Evolutionary conservation across 345 rosid genomes (phyloP), one percentile per base, ranked within the genome.

Genomic region (Kandelia obovata): DNA sequence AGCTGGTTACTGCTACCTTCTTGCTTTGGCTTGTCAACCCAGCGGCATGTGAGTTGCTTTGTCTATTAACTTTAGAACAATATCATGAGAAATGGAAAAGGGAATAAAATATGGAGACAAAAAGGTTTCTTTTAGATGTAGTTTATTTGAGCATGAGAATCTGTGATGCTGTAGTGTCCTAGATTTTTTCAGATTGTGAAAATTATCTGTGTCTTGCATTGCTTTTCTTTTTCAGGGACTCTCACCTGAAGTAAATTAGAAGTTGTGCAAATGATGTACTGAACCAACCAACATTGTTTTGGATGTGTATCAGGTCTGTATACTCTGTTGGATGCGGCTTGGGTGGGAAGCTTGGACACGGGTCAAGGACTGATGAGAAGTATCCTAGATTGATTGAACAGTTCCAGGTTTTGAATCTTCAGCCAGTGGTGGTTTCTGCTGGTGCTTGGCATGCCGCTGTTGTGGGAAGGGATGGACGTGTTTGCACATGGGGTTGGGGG

Each of bases 381-480:
- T 64, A 90, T 73, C 99, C 99, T 60, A 89, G 98, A 34, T 69
- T 88, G 69, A 92, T 95, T 17, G 91, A 92, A 80, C 89, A 92
- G 73, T 87, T 92, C 62, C 84, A 79, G 79, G 68, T 60, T 55
- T 71, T 92, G 71, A 92, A 86, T 71, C 84, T 95, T 71, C 92
- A 95, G 65, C 99, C 99, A 2, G 67, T 78, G 72, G 94, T 92
- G 70, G 87, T 95, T 70, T 87, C 99, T 27, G 97, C 99, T n/a
- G 99, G 97, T 67, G 89, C 93, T 67, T 95, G 99, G 99, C 97
- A 95, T 79, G 96, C 99, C 32, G 99, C 99, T 62, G 97, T 87
- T 51, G 86, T 95, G 15, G 97, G 99, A 58, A 82, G 77, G 64
- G 98, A 92, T 78, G 99, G 99, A 31, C 66, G 91, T 67, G 96